phyloP scores from a whole-genome alignment of 169 alveolate genomes.

The Plasmodium gaboni region DNA sequence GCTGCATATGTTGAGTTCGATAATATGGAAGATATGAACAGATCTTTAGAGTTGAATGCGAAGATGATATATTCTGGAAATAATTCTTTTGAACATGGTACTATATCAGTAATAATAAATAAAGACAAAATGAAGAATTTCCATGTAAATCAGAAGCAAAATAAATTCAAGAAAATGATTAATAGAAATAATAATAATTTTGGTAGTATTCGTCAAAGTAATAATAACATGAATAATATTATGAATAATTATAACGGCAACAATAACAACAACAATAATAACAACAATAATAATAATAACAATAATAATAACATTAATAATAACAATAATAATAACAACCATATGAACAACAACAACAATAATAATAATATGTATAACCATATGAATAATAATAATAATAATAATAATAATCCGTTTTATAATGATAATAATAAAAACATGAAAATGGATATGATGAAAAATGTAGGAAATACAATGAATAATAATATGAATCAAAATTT shows the following conservation, averaged over 20 bases:
- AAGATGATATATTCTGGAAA: constrained; percentile 62
- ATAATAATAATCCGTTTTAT: neutral
- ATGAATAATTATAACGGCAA: constrained; percentile 14
- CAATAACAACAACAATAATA: constrained; percentile 10
- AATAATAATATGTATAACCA: constrained; percentile 40
- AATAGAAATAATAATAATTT: constrained; percentile 45
- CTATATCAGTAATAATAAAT: constrained; percentile 68
- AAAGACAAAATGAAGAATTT: constrained; percentile 59
- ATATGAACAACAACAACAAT: constrained; percentile 36
- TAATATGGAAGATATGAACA: constrained; percentile 68
- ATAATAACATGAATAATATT: constrained; percentile 21
- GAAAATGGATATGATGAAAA: constrained; percentile 29
- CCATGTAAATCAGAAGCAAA: constrained; percentile 53
- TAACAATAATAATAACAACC: constrained; percentile 15
- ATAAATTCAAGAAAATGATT: constrained; percentile 44
- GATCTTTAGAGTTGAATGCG: constrained; percentile 67
- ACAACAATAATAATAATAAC: neutral
- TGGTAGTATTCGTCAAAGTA: constrained; percentile 43
- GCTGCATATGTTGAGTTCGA: constrained; percentile 74
- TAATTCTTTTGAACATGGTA: constrained; percentile 50
- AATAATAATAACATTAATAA: constrained; percentile 2
- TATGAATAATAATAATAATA: constrained; percentile 16
- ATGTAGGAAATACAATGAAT: neutral
- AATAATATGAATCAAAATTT: constrained; percentile 17
- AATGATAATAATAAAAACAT: constrained; percentile 37